Evolutionary conservation across 2,329 filamentous ascomycete genomes (phyloP), one percentile per base, ranked within the genome.

Genomic region (Cadophora sp.): DNA sequence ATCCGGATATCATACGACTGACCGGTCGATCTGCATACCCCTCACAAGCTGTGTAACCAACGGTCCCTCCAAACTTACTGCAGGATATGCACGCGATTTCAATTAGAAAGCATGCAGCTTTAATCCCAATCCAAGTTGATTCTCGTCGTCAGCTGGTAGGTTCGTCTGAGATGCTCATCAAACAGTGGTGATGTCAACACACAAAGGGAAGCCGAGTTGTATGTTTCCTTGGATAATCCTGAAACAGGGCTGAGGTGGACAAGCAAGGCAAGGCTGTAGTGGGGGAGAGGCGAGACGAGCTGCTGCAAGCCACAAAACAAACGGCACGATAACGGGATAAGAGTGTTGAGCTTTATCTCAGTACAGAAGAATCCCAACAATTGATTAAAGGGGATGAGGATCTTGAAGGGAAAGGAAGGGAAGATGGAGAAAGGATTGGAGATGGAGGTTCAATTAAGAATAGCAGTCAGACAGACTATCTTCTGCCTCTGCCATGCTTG

Each of bases 181-280:
- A 45, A 13, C 11, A n/a, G 1, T 8, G 36, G 56, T 58, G 51
- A 65, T 62, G 43, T 65, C 45, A 43, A 58, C 43, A 47, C 18
- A 39, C 39, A 13, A 22, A 50, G 48, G 20, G 20, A 14, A 45
- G 24, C 59, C 45, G 24, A 24, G 48, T n/a, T n/a, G 62, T 51
- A 61, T 50, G 41, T 50, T 66, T 45, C 53, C 61, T 55, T 55
- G 39, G n/a, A 48, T 56, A 33, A 22, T 56, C 56, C 27, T 9
- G 33, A 39, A 59, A 51, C 45, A 63, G 65, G 56, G 48, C 56
- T 39, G 36, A 39, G 36, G 43, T 60, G 53, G 33, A 39, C 53
- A 39, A 30, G 61, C 27, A 6, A 53, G 62, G 48, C 61, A 62
- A 53, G 62, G 62, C 59, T 65, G 59, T 55, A 18, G 9, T 53